phyloP scores from a whole-genome alignment of 768 basidiomycete genomes.

The Plicaturopsis crispa region DNA sequence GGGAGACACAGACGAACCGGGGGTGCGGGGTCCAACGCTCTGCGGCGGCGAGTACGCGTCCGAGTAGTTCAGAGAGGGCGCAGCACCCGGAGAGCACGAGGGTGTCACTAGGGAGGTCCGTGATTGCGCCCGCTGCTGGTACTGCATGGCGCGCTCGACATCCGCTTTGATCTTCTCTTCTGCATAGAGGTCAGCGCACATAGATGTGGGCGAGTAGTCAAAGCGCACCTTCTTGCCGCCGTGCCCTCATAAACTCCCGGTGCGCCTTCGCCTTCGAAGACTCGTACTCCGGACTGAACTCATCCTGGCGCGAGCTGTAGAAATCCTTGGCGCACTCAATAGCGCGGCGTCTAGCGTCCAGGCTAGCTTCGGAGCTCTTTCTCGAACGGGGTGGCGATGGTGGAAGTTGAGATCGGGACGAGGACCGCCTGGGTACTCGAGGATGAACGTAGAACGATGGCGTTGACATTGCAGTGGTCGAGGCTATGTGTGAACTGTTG shows the following conservation, averaged over 20 bases:
- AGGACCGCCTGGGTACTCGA: too few relatives aligned
- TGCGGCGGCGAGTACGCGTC: not conserved
- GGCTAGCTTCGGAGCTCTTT: too few relatives aligned
- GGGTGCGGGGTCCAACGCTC: too few relatives aligned
- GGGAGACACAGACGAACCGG: too few relatives aligned
- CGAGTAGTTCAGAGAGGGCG: not conserved
- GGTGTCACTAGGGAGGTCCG: slow-evolving; percentile 4
- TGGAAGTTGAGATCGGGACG: too few relatives aligned
- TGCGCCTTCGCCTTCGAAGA: not conserved
- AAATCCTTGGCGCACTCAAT: too few relatives aligned
- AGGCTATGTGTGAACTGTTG: too few relatives aligned
- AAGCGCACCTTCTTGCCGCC: slow-evolving; percentile 6
- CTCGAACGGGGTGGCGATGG: too few relatives aligned
- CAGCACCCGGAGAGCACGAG: not conserved
- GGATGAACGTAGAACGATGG: too few relatives aligned
- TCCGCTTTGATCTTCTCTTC: slow-evolving; percentile 3
- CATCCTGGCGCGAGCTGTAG: slow-evolving; percentile 1
- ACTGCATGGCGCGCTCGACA: not conserved
- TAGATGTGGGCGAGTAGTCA: not conserved
- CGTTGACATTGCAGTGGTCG: too few relatives aligned
- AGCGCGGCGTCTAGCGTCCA: too few relatives aligned
- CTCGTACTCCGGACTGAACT: slow-evolving; percentile 1
- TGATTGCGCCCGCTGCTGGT: slow-evolving; percentile 2
- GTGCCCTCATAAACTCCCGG: not conserved
- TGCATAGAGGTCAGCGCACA: slow-evolving; percentile 3